Percentiles rank a stretch among this genome's conserved stretches.
These are phyloP conservation scores for Meredithiella fracta DNA, from an alignment of 2,329 filamentous ascomycete genomes.

Conservation along the genomic window DNA sequence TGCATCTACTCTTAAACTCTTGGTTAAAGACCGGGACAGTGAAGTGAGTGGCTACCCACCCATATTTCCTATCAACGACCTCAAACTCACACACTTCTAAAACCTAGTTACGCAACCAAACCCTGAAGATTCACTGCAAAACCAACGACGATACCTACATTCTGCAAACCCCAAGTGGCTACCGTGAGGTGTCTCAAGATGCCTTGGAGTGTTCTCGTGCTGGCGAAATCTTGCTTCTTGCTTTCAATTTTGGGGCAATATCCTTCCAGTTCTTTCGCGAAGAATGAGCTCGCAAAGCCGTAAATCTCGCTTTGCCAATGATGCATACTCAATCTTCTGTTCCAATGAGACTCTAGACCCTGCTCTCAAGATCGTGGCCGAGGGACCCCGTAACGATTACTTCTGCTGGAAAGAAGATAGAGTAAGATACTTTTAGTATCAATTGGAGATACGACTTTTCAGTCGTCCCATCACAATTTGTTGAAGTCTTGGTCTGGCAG, in stretches of 20 bases:
- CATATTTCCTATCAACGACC: neutral
- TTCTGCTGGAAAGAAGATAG: constrained; percentile 14
- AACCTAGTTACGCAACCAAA: neutral
- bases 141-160: constrained; percentile 9
- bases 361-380: constrained; percentile 8
- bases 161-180: constrained; percentile 10
- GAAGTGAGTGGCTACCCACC: neutral
- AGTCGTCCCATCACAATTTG: constrained; percentile 10
- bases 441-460: constrained; percentile 10
- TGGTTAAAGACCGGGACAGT: neutral
- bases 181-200: constrained; percentile 5
- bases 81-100: neutral
- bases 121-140: constrained; percentile 11
- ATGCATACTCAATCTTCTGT: neutral
- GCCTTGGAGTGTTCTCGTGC: constrained; percentile 3
- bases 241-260: constrained; percentile 10
- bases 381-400: constrained; percentile 11
- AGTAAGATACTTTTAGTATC: constrained; percentile 12
- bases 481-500: constrained; percentile 10
- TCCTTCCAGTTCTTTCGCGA: neutral
- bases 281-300: neutral
- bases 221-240: constrained; percentile 8
- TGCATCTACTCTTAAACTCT: neutral
- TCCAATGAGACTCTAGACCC: neutral
- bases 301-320: neutral